Conservation (phyloP, 192 early-diverging fungal species). For the Allomyces javanicus region DNA sequence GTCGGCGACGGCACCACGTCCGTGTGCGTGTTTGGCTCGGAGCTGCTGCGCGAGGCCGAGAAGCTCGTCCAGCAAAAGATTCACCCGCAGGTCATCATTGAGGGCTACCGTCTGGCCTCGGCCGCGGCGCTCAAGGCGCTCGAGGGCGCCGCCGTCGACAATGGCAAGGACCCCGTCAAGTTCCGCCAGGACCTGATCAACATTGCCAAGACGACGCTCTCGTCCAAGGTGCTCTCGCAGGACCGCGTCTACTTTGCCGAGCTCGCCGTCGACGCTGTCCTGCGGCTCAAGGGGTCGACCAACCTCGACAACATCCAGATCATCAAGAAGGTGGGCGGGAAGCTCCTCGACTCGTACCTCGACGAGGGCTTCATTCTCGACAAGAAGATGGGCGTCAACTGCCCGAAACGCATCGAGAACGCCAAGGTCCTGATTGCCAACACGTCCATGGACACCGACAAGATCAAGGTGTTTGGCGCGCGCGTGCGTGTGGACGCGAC, state of each 20-base stretch:
- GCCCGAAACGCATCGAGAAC: constrained; percentile 88
- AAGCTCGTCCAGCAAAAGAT: constrained; percentile 79
- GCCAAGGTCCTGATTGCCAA: constrained; percentile 94
- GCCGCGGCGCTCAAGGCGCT: constrained; percentile 64
- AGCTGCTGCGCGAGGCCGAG: constrained; percentile 86
- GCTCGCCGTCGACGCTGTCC: constrained; percentile 88
- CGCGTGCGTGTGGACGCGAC: constrained; percentile 89
- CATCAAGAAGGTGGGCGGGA: constrained; percentile 95
- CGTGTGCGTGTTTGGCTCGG: constrained; percentile 90
- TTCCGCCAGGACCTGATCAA: constrained; percentile 86
- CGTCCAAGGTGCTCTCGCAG: constrained; percentile 86
- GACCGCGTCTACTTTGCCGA: constrained; percentile 94
- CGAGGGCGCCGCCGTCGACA: constrained; percentile 58
- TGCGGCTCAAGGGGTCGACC: constrained; percentile 87
- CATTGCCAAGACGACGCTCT: constrained; percentile 93
- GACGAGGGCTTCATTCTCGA: constrained; percentile 95
- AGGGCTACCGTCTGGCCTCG: constrained; percentile 81
- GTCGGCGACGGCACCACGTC: constrained; percentile 99
- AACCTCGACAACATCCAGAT: constrained; percentile 98
- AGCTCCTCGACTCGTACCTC: constrained; percentile 83
- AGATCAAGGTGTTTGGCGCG: constrained; percentile 98
- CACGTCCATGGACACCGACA: constrained; percentile 99
- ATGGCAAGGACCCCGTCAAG: constrained; percentile 40
- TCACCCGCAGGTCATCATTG: constrained; percentile 93
- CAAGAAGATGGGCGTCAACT: constrained; percentile 98